phyloP scores from a whole-genome alignment of 176 grass and related monocot species.

The Cenchrus americanus region DNA sequence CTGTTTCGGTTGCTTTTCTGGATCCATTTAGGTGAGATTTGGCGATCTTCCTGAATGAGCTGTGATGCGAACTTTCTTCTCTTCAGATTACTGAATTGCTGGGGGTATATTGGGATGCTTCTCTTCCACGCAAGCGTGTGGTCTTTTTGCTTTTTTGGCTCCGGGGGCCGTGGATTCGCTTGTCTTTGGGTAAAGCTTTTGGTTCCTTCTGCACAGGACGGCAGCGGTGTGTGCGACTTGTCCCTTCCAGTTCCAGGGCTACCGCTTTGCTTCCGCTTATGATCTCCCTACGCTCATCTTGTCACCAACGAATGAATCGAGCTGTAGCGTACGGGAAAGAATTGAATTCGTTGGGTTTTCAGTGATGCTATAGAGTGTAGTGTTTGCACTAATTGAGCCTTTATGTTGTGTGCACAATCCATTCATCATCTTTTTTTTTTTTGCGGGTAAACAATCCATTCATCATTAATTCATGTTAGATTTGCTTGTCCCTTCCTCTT shows the following conservation, averaged over 20 bases:
- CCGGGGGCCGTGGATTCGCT: neutral
- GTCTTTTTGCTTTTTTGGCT: neutral
- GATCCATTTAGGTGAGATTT: constrained; percentile 19
- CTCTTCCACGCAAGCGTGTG: constrained; percentile 35
- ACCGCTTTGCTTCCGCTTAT: neutral
- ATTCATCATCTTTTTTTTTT: neutral
- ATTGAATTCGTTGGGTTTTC: neutral
- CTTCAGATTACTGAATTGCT: neutral
- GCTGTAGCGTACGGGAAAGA: neutral
- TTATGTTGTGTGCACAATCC: neutral
- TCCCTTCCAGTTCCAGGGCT: neutral
- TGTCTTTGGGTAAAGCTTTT: neutral
- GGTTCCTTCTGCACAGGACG: neutral
- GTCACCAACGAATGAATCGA: neutral
- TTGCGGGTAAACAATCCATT: neutral
- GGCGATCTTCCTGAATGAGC: constrained; percentile 7
- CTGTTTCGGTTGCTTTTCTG: neutral
- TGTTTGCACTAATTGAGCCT: neutral
- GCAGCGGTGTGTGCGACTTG: neutral
- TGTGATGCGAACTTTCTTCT: neutral
- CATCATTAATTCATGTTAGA: constrained; percentile 14
- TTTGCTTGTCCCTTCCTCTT: neutral
- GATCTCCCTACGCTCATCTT: neutral
- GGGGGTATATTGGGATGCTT: constrained; percentile 26
- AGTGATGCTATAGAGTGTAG: neutral